phyloP scores from a whole-genome alignment of 495 filamentous ascomycete species.

The Tuber aestivum region DNA sequence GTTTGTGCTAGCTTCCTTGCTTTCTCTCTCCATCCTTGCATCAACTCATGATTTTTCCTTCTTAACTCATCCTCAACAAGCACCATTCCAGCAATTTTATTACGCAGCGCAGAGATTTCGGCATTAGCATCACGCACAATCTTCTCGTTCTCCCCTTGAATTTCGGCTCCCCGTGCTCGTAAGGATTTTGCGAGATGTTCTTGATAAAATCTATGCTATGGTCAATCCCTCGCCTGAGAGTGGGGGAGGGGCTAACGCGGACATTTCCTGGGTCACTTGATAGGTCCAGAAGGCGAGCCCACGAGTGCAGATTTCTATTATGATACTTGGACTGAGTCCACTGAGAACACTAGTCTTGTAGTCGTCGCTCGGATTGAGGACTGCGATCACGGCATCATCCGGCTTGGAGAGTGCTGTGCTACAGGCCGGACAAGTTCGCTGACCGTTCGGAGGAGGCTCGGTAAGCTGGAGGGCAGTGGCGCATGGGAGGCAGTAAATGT shows the following conservation, averaged over 20 bases:
- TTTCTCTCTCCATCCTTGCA: slow-evolving; percentile 64
- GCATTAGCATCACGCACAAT: slow-evolving; percentile 74
- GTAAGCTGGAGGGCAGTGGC: slow-evolving; percentile 63
- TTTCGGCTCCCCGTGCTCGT: slow-evolving; percentile 63
- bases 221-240: slow-evolving; percentile 11
- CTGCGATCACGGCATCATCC: slow-evolving; percentile 70
- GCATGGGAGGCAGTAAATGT: slow-evolving; percentile 79
- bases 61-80: slow-evolving; percentile 60
- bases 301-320: too few relatives aligned
- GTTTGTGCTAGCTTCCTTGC: slow-evolving; percentile 67
- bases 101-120: slow-evolving; percentile 63
- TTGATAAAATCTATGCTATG: slow-evolving; percentile 63
- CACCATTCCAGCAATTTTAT: slow-evolving; percentile 64
- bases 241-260: slow-evolving; percentile 15
- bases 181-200: slow-evolving; percentile 66
- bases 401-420: slow-evolving; percentile 60
- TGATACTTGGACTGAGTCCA: too few relatives aligned
- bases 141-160: slow-evolving; percentile 71
- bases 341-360: too few relatives aligned
- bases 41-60: slow-evolving; percentile 70
- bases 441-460: too few relatives aligned
- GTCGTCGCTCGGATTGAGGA: slow-evolving; percentile 74
- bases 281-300: slow-evolving; percentile 91
- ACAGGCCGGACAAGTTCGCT: too few relatives aligned
- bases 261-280: slow-evolving; percentile 90